These are phyloP conservation scores for Penicillium polonicum DNA, from an alignment of 2,329 filamentous ascomycete species.

Conservation along the genomic window DNA sequence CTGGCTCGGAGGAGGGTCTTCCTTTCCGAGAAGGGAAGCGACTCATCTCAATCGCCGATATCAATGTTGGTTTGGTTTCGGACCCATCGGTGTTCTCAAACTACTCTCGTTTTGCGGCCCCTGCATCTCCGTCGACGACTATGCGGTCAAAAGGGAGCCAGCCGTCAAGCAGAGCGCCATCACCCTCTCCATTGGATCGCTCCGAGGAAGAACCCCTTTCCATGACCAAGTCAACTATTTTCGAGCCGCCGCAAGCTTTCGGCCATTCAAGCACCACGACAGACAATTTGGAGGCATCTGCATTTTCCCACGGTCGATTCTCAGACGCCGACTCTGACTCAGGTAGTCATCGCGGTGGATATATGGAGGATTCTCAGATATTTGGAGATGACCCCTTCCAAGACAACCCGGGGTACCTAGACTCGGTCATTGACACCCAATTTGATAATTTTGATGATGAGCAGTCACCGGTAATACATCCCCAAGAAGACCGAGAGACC, in stretches of 20 bases:
- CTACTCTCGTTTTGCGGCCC: slow-evolving; percentile 40
- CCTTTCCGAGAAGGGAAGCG: slow-evolving; percentile 42
- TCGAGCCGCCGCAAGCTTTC: slow-evolving; percentile 29
- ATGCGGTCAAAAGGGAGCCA: slow-evolving; percentile 36
- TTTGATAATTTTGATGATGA: slow-evolving; percentile 36
- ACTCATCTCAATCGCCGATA: slow-evolving; percentile 45
- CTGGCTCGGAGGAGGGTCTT: slow-evolving; percentile 21
- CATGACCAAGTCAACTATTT: slow-evolving; percentile 42
- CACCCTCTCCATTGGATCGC: slow-evolving; percentile 27
- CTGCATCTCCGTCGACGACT: slow-evolving; percentile 34
- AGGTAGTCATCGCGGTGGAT: slow-evolving; percentile 27
- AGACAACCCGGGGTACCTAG: slow-evolving; percentile 41
- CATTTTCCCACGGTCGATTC: slow-evolving; percentile 41
- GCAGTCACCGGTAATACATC: slow-evolving; percentile 19
- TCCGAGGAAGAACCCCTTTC: slow-evolving; percentile 29
- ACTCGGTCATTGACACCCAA: slow-evolving; percentile 39
- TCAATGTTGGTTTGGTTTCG: slow-evolving; percentile 49
- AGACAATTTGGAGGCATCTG: slow-evolving; percentile 30
- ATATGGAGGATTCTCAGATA: slow-evolving; percentile 28
- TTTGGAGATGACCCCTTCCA: slow-evolving; percentile 33
- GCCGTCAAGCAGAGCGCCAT: slow-evolving; percentile 29
- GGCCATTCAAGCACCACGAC: background rate
- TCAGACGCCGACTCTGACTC: slow-evolving; percentile 45
- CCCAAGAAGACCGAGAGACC: slow-evolving; percentile 5
- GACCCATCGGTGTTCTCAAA: slow-evolving; percentile 51